Base-by-base conservation (phyloP, 495 filamentous ascomycete genomes). In the Astrocystis sublimbata region DNA sequence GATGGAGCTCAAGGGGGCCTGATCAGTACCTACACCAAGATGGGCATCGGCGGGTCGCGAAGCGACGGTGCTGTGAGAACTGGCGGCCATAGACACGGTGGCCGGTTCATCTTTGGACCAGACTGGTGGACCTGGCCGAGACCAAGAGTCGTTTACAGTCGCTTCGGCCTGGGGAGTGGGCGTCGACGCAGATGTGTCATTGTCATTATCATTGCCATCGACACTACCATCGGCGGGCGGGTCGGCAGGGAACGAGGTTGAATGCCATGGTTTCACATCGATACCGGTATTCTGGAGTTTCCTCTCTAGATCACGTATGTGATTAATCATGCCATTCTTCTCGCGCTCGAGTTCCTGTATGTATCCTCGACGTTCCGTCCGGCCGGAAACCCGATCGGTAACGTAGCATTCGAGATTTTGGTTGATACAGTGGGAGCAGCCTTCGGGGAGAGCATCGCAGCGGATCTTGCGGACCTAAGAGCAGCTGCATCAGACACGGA, bases 361-460 rank as follows among this genome's bases (percentile, higher is more conserved):
- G 65, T 91, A 88, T 8, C 92, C 92, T 56, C 92, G 84, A n/a
- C 83, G 82, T 30, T 85, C 86, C 13, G 92, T 89, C 58, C 89
- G 86, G 26, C 89, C 89, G n/a, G 90, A 93, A 64, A 94, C 91
- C 30, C 89, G 85, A 72, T 96, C 92, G 13, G 92, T 96, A 9
- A 92, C 89, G 67, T 84, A 84, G 74, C 92, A 96, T 60, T 86
- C 83, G 52, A 86, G 82, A 63, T 85, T 85, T 57, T 86, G 86
- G 70, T 87, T 84, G 62, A 84, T 75, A 74, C 92, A 96, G 62
- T 88, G 85, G 61, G 84, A 85, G 68, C 92, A 96, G 45, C 91
- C 90, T 49, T 85, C 84, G 30, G 83, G 79, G 28, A 86, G 75
- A 35, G 82, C 85, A 75, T 96, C 92, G 78, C 92, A 96, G 61